Conservation (phyloP, 257 asterid genomes). For the Osmanthus fragrans region DNA sequence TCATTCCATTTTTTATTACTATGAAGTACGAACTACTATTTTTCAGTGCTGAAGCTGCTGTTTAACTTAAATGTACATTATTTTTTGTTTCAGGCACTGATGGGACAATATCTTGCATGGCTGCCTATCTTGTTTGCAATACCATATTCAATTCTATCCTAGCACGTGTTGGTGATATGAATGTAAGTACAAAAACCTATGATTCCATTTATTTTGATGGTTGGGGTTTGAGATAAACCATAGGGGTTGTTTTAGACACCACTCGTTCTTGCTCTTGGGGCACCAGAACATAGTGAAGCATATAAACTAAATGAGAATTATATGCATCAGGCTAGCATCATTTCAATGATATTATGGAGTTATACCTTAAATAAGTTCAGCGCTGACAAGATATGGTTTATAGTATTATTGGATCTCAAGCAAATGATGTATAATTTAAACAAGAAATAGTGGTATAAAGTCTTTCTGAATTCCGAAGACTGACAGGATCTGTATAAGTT, state of each 20-base stretch:
- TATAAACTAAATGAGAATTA: background rate
- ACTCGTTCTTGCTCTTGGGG: background rate
- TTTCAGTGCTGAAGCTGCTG: conserved; percentile 16
- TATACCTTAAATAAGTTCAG: background rate
- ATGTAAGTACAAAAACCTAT: conserved; percentile 51
- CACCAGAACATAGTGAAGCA: background rate
- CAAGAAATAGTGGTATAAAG: background rate
- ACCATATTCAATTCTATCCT: conserved; percentile 62
- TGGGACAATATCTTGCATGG: conserved; percentile 83
- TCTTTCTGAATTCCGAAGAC: background rate
- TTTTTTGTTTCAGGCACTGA: conserved; percentile 67
- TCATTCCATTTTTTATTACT: background rate
- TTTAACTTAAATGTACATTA: conserved; percentile 18
- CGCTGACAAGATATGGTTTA: background rate
- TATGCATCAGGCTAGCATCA: background rate
- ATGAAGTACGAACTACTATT: conserved; percentile 19
- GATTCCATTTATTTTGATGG: background rate
- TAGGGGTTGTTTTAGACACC: background rate
- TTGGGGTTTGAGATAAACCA: background rate
- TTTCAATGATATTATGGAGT: background rate
- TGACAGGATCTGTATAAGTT: background rate
- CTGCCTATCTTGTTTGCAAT: conserved; percentile 80
- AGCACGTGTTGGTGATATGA: conserved; percentile 63
- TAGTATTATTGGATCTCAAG: background rate
- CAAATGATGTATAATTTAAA: background rate